Evolutionary conservation across 2,329 filamentous ascomycete genomes (phyloP), one percentile per base, ranked within the genome.

Genomic region (Neonectria neomacrospora): DNA sequence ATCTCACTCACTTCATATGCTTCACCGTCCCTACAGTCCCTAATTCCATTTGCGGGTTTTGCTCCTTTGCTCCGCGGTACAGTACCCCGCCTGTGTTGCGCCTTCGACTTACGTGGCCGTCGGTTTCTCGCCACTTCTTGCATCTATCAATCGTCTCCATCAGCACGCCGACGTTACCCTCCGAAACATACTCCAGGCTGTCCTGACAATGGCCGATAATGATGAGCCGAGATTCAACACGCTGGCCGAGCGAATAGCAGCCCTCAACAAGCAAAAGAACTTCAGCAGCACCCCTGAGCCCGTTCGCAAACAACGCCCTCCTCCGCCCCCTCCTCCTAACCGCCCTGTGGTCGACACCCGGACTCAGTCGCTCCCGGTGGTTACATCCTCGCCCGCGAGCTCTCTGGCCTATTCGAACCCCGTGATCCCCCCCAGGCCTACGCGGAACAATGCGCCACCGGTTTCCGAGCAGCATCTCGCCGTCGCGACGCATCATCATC

Each of bases 221-320:
- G 86, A 89, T 70, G 88, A 90, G 72, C 86, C 86, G 41, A 85
- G 85, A 65, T 89, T 88, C 75, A 88, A 80, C 62, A 85, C 84
- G 8, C 81, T 90, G 26, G 83, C 86, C 5, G 86, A 89, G 75
- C 83, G 88, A 55, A 90, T 90, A 66, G 87, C 88, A 10, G 88
- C 88, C 30, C 81, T 90, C 66, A 90, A 90, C 69, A 79, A 80
- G 72, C 84, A 89, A 75, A 86, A 86, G 76, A 86, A 85, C 79
- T 86, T 90, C 78, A 79, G 79, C 78, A 79, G 78, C 56, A 64
- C 78, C 14, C 77, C 79, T 22, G 75, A 76, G 57, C 77, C 81
- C 23, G 79, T 81, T 26, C 83, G 82, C 81, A 85, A 65, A 58
- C 67, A 74, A 47, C 73, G 23, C 23, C 23, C 73, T 6, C 74